Evolutionary conservation across 2,329 filamentous ascomycete genomes (phyloP).

Genomic region (Rhynchosporium secalis): DNA sequence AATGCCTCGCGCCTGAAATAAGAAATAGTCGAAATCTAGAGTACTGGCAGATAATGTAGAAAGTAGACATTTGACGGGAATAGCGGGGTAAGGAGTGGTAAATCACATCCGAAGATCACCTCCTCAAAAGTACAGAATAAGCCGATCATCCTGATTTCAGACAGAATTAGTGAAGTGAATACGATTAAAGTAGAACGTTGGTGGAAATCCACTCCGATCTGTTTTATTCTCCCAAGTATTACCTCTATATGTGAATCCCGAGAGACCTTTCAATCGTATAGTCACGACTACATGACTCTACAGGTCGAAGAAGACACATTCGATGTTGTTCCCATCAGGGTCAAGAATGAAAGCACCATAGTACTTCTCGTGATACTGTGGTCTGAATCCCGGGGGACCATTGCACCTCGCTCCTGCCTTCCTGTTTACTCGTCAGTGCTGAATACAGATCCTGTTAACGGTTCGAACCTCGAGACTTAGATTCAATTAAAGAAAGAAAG

Average conservation of each 20-base stretch:
- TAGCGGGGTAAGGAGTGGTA: background rate
- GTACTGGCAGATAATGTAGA: too few species aligned
- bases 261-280: background rate
- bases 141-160: too few species aligned
- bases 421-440: background rate
- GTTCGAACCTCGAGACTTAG: background rate
- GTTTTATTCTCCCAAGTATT: too few species aligned
- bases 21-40: too few species aligned
- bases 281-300: background rate
- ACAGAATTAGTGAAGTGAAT: too few species aligned
- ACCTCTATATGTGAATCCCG: background rate
- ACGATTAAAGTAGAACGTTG: too few species aligned
- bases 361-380: slow-evolving; percentile 15
- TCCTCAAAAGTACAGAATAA: too few species aligned
- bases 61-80: background rate
- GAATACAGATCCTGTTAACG: background rate
- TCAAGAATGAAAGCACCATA: slow-evolving; percentile 14
- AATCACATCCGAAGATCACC: background rate
- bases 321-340: slow-evolving; percentile 13
- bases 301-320: slow-evolving; percentile 13
- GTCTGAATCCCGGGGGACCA: slow-evolving; percentile 11
- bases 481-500: background rate
- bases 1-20: too few species aligned
- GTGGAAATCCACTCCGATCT: too few species aligned
- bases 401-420: slow-evolving; percentile 12